These are phyloP conservation scores for Candida corydali DNA, from an alignment of 805 yeast species.

Conservation along the genomic window DNA sequence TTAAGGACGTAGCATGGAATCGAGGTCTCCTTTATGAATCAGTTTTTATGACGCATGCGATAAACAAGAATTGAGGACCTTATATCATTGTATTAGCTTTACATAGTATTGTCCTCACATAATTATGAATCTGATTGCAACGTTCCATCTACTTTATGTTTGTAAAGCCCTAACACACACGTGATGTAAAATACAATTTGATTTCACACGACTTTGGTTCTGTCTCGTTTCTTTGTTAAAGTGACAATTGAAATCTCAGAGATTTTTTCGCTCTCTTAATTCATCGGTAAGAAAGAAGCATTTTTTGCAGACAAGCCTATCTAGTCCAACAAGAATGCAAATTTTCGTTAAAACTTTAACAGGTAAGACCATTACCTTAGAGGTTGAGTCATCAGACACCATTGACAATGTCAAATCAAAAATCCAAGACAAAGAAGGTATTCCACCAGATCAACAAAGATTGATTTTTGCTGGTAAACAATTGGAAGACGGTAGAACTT, in stretches of 20 bases:
- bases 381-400: conserved; percentile 98
- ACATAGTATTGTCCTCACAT: too few relatives aligned
- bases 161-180: background rate
- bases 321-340: conserved; percentile 60
- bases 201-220: too few relatives aligned
- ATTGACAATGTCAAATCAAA: conserved; percentile 98
- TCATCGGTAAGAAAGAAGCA: conserved; percentile 41
- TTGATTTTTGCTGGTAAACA: conserved; percentile 99
- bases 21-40: too few relatives aligned
- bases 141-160: too few relatives aligned
- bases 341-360: conserved; percentile 99
- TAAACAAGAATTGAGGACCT: too few relatives aligned
- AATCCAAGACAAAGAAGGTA: conserved; percentile 99
- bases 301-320: conserved; percentile 11
- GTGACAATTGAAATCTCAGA: too few relatives aligned
- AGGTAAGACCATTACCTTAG: conserved; percentile 98
- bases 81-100: too few relatives aligned
- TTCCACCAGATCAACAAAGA: conserved; percentile 99
- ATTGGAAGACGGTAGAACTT: conserved; percentile 98
- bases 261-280: conserved; percentile 1
- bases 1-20: too few relatives aligned
- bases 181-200: too few relatives aligned
- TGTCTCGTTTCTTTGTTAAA: too few relatives aligned
- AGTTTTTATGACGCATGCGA: too few relatives aligned
- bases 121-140: too few relatives aligned